Evolutionary conservation across 805 yeast species (phyloP).

Genomic region (Spathaspora hagerdaliae): DNA sequence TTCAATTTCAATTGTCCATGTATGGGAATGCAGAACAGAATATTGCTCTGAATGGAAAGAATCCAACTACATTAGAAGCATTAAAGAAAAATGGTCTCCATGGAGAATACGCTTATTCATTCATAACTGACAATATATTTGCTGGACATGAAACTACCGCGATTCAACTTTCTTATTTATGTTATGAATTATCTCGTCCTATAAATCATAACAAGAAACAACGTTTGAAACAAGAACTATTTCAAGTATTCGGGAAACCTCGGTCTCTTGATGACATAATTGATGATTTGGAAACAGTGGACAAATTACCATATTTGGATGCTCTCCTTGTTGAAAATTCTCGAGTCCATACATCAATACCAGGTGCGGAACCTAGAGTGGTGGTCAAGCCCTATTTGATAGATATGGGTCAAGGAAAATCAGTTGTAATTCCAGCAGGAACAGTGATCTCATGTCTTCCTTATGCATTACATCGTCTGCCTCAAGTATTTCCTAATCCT

Average conservation of each 20-base stretch:
- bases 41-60: slow-evolving; percentile 16
- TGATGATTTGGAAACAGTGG: slow-evolving; percentile 40
- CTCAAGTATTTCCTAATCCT: slow-evolving; percentile 47
- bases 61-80: slow-evolving; percentile 30
- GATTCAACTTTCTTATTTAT: slow-evolving; percentile 54
- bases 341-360: slow-evolving; percentile 66
- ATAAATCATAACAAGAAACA: slow-evolving; percentile 43
- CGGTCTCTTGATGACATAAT: slow-evolving; percentile 15
- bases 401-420: slow-evolving; percentile 16
- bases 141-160: slow-evolving; percentile 81
- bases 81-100: slow-evolving; percentile 27
- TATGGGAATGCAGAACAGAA: slow-evolving; percentile 32
- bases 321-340: slow-evolving; percentile 61
- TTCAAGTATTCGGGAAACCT: slow-evolving; percentile 28
- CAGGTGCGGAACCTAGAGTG: slow-evolving; percentile 66
- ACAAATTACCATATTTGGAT: slow-evolving; percentile 51
- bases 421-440: slow-evolving; percentile 42
- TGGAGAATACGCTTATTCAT: slow-evolving; percentile 35
- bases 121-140: slow-evolving; percentile 57
- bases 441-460: slow-evolving; percentile 64
- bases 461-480: slow-evolving; percentile 56
- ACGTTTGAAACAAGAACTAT: slow-evolving; percentile 45
- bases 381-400: slow-evolving; percentile 29
- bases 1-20: slow-evolving; percentile 42
- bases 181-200: slow-evolving; percentile 57